Base-by-base conservation (phyloP, 192 early-diverging fungal genomes). In the Mortierella claussenii region DNA sequence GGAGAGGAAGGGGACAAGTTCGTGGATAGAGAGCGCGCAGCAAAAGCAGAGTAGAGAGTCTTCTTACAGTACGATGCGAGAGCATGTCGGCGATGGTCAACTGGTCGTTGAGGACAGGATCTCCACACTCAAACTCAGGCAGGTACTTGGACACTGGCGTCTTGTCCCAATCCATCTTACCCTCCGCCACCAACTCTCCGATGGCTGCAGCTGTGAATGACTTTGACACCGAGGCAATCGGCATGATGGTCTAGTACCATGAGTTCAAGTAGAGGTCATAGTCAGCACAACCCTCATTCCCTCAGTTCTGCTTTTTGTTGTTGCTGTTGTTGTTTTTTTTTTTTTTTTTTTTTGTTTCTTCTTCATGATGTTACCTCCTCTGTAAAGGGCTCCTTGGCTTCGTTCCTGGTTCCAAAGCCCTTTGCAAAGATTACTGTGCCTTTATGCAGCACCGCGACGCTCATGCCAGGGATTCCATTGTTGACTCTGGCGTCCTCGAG, bases 121-220 rank as follows among this genome's bases (percentile, higher is more conserved):
- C 52, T 23, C 42, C 7, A 1, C 60, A 30, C 5, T 49, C 13
- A 43, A 59, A 60, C 52, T 69, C 68, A 12, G 69, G 69, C 8
- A 63, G 59, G 24, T 63, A 71, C 10, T 55, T 24, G 15, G 37
- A 50, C 15, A 71, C 69, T 0, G 69, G 69, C 3, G 69, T 71
- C 37, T 57, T 49, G 52, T 63, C 47, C 69, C 69, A 71, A 45
- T 71, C 69, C 9, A 71, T 20, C 23, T 71, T 71, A 21, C 60
- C 60, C 31, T 63, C 53, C 8, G 69, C 60, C 10, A 71, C 69
- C 37, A 71, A 36, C 24, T 71, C 69, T 15, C 69, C 69, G 5
- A 71, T 61, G 15, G 59, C 43, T 11, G 69, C 48, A 13, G 69
- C 59, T 13, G 69, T 71, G 27, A 71, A 62, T 7, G 69, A 32